phyloP scores from a whole-genome alignment of 805 yeast genomes.

The Candida ulmi region DNA sequence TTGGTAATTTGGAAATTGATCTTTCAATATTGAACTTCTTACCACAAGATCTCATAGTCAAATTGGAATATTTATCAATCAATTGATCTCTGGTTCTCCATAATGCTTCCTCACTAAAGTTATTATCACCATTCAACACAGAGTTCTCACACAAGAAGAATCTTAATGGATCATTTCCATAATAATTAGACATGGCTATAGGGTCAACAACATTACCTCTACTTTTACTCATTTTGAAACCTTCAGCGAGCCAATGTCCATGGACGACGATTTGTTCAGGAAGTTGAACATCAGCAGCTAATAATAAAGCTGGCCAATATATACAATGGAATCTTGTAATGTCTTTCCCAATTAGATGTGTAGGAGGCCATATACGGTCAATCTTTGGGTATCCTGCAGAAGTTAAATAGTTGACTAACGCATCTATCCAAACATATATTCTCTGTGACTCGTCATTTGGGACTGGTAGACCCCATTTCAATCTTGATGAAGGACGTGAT shows the following conservation, averaged over 20 bases:
- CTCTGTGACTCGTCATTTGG: constrained; percentile 75
- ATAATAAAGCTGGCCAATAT: constrained; percentile 88
- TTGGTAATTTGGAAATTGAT: constrained; percentile 27
- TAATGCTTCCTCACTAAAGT: constrained; percentile 59
- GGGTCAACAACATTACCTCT: constrained; percentile 95
- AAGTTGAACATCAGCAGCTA: constrained; percentile 70
- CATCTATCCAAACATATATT: constrained; percentile 97
- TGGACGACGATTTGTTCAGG: constrained; percentile 83
- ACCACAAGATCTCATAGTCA: constrained; percentile 70
- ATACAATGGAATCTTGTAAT: constrained; percentile 83
- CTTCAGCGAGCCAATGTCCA: constrained; percentile 90
- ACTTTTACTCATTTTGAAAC: constrained; percentile 90
- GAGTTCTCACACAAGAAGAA: constrained; percentile 75
- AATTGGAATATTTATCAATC: constrained; percentile 79
- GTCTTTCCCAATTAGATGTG: constrained; percentile 89
- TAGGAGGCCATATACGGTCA: constrained; percentile 24
- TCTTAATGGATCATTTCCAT: constrained; percentile 71
- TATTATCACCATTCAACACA: constrained; percentile 70
- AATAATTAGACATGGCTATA: constrained; percentile 47
- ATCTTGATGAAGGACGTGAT: constrained; percentile 74
- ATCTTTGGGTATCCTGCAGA: constrained; percentile 53
- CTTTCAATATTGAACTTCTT: constrained; percentile 53
- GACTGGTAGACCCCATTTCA: constrained; percentile 87
- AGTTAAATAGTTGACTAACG: constrained; percentile 79
- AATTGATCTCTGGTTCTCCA: constrained; percentile 52